Evolutionary conservation across 139 green algal species (phyloP).

Genomic region (Tetraselmis chui): DNA sequence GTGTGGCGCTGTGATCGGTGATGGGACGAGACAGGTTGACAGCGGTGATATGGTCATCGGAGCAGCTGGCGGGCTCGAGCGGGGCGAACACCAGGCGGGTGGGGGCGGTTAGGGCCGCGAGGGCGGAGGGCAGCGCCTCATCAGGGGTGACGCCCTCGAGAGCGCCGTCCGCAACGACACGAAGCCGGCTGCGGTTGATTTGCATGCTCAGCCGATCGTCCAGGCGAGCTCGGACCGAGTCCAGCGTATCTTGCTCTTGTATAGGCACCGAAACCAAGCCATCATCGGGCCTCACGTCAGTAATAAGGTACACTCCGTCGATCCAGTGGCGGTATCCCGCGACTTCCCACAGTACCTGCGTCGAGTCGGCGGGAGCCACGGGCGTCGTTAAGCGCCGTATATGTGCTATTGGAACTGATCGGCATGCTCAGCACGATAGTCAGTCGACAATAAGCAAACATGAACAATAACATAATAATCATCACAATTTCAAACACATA

Average conservation of each 20-base stretch:
- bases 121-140: neutral
- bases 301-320: slow-evolving; percentile 19
- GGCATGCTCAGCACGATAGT: too few species aligned
- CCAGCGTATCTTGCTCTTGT: neutral
- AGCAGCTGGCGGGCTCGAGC: slow-evolving; percentile 1
- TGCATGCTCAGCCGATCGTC: neutral
- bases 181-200: neutral
- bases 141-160: neutral
- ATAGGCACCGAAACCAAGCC: neutral
- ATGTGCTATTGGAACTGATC: too few species aligned
- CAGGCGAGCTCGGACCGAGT: neutral
- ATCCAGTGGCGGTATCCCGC: slow-evolving; percentile 20
- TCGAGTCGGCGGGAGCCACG: too few species aligned
- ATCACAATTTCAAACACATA: too few species aligned
- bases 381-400: too few species aligned
- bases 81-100: neutral
- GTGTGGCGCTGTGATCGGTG: neutral
- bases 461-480: too few species aligned
- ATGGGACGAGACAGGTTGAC: slow-evolving; percentile 10
- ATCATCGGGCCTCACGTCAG: slow-evolving; percentile 4
- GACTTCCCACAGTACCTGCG: neutral
- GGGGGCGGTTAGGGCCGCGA: neutral
- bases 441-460: too few species aligned
- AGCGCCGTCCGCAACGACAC: neutral
- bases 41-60: slow-evolving; percentile 9